Evolutionary conservation across 1,284 basidiomycete genomes (phyloP).

Genomic region (Waitea zeae): DNA sequence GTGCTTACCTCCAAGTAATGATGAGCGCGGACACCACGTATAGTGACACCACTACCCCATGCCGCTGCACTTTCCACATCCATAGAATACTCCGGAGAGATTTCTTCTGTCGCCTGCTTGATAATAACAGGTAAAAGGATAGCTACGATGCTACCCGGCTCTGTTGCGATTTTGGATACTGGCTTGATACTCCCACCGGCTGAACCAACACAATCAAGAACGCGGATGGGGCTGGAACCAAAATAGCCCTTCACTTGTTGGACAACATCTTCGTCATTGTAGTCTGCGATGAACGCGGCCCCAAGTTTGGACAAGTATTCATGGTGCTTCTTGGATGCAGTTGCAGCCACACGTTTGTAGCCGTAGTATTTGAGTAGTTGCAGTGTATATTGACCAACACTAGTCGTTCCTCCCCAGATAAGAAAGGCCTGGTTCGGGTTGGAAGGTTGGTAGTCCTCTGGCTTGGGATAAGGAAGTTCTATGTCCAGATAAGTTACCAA

Average conservation of each 20-base stretch:
- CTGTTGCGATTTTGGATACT: constrained; percentile 17
- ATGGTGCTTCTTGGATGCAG: constrained; percentile 31
- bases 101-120: not conserved
- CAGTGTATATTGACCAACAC: constrained; percentile 33
- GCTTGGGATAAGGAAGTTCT: constrained; percentile 21
- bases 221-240: constrained; percentile 22
- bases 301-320: constrained; percentile 27
- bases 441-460: constrained; percentile 15
- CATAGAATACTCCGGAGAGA: not conserved
- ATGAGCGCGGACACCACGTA: not conserved
- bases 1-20: not conserved
- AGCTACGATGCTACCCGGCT: constrained; percentile 19
- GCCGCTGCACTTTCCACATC: too few species aligned
- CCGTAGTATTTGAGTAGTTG: constrained; percentile 35
- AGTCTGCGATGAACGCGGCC: constrained; percentile 31
- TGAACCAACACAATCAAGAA: constrained; percentile 25
- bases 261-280: constrained; percentile 22
- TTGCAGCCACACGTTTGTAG: constrained; percentile 31
- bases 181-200: constrained; percentile 16
- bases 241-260: constrained; percentile 22
- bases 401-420: constrained; percentile 37
- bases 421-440: constrained; percentile 22
- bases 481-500: constrained; percentile 19
- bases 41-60: not conserved
- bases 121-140: constrained; percentile 26